phyloP scores from a whole-genome alignment of 2,329 filamentous ascomycete species.

The Exophiala lecanii-corni region DNA sequence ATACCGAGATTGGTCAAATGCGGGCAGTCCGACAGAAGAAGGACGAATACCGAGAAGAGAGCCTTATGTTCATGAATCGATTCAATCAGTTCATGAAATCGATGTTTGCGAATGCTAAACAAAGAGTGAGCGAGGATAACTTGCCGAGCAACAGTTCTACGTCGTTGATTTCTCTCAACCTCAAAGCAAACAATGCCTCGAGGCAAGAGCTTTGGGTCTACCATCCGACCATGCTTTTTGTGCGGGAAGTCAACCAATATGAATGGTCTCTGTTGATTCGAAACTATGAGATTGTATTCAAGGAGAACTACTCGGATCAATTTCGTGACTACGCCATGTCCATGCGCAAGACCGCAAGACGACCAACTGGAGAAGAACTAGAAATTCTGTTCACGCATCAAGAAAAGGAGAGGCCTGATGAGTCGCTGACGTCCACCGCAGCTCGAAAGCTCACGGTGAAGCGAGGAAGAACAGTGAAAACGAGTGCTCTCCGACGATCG shows the following conservation, averaged over 20 bases:
- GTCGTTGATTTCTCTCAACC: conserved; percentile 51
- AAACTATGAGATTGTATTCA: conserved; percentile 73
- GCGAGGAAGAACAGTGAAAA: conserved; percentile 70
- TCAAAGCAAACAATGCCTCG: conserved; percentile 70
- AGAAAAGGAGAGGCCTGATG: conserved; percentile 79
- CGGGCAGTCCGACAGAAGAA: conserved; percentile 91
- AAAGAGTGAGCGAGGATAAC: conserved; percentile 63
- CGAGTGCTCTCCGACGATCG: conserved; percentile 41
- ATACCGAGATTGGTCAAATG: conserved; percentile 78
- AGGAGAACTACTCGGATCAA: conserved; percentile 73
- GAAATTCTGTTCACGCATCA: conserved; percentile 85
- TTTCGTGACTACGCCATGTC: conserved; percentile 71
- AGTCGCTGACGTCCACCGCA: conserved; percentile 60
- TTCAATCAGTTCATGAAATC: conserved; percentile 76
- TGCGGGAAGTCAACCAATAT: conserved; percentile 72
- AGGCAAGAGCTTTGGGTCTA: conserved; percentile 80
- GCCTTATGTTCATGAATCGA: conserved; percentile 68
- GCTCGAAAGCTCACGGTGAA: conserved; percentile 91
- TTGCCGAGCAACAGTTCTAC: conserved; percentile 38
- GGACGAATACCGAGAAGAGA: conserved; percentile 77
- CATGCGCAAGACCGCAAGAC: conserved; percentile 76
- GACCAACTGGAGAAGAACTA: conserved; percentile 69
- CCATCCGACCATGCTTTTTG: conserved; percentile 79
- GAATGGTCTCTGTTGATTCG: conserved; percentile 79
- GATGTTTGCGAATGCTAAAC: conserved; percentile 71